Base-by-base conservation (phyloP, 2,329 filamentous ascomycete genomes). In the Cercospora citrullina region DNA sequence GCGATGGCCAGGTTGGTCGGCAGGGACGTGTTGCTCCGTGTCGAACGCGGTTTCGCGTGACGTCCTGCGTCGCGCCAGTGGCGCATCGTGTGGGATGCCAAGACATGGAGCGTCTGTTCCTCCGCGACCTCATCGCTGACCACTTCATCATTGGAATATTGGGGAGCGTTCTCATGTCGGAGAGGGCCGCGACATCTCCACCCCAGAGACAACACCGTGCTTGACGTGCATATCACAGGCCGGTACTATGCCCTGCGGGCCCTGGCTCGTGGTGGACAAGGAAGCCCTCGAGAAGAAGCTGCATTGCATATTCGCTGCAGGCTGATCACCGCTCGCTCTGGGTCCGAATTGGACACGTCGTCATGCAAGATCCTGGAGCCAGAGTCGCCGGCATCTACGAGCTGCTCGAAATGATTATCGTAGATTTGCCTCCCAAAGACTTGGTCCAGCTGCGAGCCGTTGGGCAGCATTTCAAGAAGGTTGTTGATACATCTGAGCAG, bases 331-430 rank as follows among this genome's bases (percentile, higher is more conserved):
- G 26, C 36, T 57, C 28, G 26, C 36, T 57, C 23, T n/a, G 5
- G 21, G 3, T 30, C 14, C 16, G 28, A n/a, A 3, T 21, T 16
- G 33, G 48, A n/a, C 61, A 33, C 8, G 26, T 33, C 51, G 55
- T 21, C 23, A 42, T 33, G 28, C 62, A n/a, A 45, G 62, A 33
- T 30, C 21, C 68, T 21, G 68, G 68, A 18, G 39, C 42, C 39
- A 39, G 59, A 36, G 36, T 69, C 18, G 63, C 65, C n/a, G 48
- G 33, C 26, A 68, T 67, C 16, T 69, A 67, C 31, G 68, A 69
- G 65, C 68, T 69, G 14, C 58, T 69, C 10, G 68, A 69, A 23
- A 65, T 63, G 62, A 69, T 69, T 26, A 53, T 68, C n/a, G 9
- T 63, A 18, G 61, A 69, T 21, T 59, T 69, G 12, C 55, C 61